phyloP scores from a whole-genome alignment of 805 yeast genomes.

The Hemisphaericaspora nanyangensis region DNA sequence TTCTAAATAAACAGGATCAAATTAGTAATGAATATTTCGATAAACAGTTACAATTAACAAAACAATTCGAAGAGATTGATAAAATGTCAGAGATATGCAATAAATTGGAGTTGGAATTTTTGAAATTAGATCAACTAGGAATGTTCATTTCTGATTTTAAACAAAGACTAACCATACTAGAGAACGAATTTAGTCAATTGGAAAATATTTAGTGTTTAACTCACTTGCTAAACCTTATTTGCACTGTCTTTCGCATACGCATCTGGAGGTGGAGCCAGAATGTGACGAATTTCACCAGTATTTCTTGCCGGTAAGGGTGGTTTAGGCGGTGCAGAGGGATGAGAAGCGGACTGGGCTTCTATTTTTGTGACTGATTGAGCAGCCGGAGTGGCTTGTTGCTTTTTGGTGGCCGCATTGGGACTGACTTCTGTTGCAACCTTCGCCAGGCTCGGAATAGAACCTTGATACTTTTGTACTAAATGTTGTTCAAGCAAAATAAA shows the following conservation, averaged over 20 bases:
- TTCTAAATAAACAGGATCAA: slow-evolving; percentile 26
- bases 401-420: background rate
- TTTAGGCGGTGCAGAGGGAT: background rate
- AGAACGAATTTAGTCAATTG: slow-evolving; percentile 16
- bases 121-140: slow-evolving; percentile 50
- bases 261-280: slow-evolving; percentile 1
- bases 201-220: background rate
- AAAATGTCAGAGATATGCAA: slow-evolving; percentile 41
- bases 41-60: slow-evolving; percentile 27
- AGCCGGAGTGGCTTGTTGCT: background rate
- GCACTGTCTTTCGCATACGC: background rate
- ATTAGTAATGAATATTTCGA: slow-evolving; percentile 21
- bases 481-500: slow-evolving; percentile 46
- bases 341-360: background rate
- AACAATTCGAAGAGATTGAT: slow-evolving; percentile 39
- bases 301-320: slow-evolving; percentile 1
- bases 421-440: background rate
- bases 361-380: no score
- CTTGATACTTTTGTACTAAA: slow-evolving; percentile 28
- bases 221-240: background rate
- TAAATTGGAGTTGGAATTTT: slow-evolving; percentile 48
- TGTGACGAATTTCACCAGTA: background rate
- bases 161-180: slow-evolving; percentile 30
- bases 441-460: background rate
- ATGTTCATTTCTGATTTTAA: slow-evolving; percentile 40